A percentile compares a stretch with the other conserved stretches of the same genome.
phyloP scores from a whole-genome alignment of 441 rosid genomes.

The Adansonia rubrostipa region DNA sequence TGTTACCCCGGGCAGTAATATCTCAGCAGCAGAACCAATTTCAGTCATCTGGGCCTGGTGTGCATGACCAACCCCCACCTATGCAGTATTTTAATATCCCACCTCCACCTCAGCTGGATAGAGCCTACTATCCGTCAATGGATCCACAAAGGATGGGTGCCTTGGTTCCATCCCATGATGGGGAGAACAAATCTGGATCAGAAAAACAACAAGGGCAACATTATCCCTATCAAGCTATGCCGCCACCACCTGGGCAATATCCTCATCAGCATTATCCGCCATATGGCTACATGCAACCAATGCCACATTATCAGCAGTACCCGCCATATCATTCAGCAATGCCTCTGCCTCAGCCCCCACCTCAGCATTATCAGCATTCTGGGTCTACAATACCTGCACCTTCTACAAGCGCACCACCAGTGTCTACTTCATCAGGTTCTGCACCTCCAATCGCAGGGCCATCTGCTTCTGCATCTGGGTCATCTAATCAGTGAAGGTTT shows the following conservation, averaged over 20 bases:
- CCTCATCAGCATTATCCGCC: slow-evolving; percentile 58
- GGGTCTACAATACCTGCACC: slow-evolving; percentile 46
- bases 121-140: slow-evolving; percentile 90
- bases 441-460: slow-evolving; percentile 37
- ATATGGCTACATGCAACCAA: slow-evolving; percentile 64
- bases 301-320: slow-evolving; percentile 65
- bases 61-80: slow-evolving; percentile 56
- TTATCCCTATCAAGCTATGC: slow-evolving; percentile 56
- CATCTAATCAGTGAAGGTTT: slow-evolving; percentile 21
- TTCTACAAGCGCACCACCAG: slow-evolving; percentile 37
- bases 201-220: slow-evolving; percentile 56
- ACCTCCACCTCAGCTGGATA: slow-evolving; percentile 75
- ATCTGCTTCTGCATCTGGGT: slow-evolving; percentile 28
- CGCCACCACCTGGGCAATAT: slow-evolving; percentile 52
- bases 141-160: slow-evolving; percentile 99
- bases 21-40: slow-evolving; percentile 87
- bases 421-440: slow-evolving; percentile 40
- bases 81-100: slow-evolving; percentile 81
- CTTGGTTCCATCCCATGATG: slow-evolving; percentile 77
- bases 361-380: slow-evolving; percentile 66
- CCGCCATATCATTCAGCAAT: slow-evolving; percentile 47
- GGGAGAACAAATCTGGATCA: slow-evolving; percentile 60
- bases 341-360: slow-evolving; percentile 51
- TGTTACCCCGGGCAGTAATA: slow-evolving; percentile 84
- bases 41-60: slow-evolving; percentile 44